Percentiles rank a stretch among this genome's conserved stretches.
Conservation (phyloP, 2,329 filamentous ascomycete genomes). For the Alternaria longipes region DNA sequence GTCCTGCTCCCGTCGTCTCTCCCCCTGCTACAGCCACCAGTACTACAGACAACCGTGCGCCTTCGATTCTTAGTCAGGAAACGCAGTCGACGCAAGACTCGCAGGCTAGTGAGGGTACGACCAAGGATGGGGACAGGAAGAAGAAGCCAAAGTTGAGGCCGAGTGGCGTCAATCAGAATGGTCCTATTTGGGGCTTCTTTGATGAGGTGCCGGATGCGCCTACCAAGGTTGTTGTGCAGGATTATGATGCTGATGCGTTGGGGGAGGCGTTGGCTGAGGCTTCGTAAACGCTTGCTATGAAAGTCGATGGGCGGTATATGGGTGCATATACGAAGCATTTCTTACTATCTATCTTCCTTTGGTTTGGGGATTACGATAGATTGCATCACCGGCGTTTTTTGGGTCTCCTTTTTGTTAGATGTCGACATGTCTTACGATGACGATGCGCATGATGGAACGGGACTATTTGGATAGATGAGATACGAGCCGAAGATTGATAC, state of each 20-base stretch:
- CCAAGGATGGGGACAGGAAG: conserved; percentile 20
- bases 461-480: neutral
- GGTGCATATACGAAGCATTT: neutral
- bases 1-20: conserved; percentile 53
- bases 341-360: conserved; percentile 3
- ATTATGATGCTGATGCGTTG: conserved; percentile 51
- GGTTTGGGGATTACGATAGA: neutral
- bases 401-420: too few species aligned
- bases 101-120: conserved; percentile 25
- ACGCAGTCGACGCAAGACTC: conserved; percentile 24
- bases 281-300: neutral
- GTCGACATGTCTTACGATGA: too few species aligned
- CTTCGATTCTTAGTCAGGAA: conserved; percentile 27
- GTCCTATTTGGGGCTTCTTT: conserved; percentile 53
- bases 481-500: conserved; percentile 4
- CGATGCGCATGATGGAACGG: too few species aligned
- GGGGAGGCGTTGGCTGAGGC: conserved; percentile 43
- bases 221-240: conserved; percentile 44
- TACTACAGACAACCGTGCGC: too few species aligned
- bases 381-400: neutral
- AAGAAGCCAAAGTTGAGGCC: conserved; percentile 37
- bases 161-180: conserved; percentile 51
- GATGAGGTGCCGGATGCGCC: conserved; percentile 46
- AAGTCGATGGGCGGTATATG: too few species aligned
- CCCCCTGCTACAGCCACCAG: conserved; percentile 12